Base-by-base conservation (phyloP, 148 eudicot species). In the Rhododendron vialii region DNA sequence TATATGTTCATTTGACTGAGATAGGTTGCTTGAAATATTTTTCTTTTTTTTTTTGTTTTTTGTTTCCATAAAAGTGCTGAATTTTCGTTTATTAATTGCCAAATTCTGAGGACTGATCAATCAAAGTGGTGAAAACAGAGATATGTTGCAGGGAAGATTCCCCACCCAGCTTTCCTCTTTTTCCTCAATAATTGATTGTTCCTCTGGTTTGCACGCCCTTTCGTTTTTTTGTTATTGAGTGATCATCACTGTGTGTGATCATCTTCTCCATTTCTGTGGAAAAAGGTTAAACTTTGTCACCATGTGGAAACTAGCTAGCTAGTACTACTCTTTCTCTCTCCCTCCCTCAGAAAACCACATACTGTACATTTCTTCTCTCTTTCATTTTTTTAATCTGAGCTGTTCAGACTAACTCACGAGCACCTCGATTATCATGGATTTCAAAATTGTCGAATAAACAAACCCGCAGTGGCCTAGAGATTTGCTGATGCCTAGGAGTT, bases 91-190 rank as follows among this genome's bases (percentile, higher is more conserved):
- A 36, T 75, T 41, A 41, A 41, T 41, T 75, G 24, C 36, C 36
- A 22, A 77, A 77, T 38, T 77, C 48, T 10, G 51, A 43, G 51
- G 30, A 24, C 50, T 24, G 8, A 41, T 41, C 15, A 78, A 78
- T 78, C 51, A 45, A 78, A 78, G 67, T 61, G 78, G 82, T 87
- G 78, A 83, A 76, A 53, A 35, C 43, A 57, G 81, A 69, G 85
- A 22, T 15, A 33, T 26, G 77, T 75, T 5, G 81, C 87, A 85
- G 86, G 80, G 88, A 85, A 89, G 91, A 89, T 89, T 89, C 89
- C 87, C 71, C 43, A 80, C 22, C 45, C 45, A 41, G 7, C 45
- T 82, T 87, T 85, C 89, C 85, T 86, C 87, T 89, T 86, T 83
- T 69, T 82, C 86, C 78, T 18, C 89, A 88, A 86, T 88, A 83